Evolutionary conservation across 805 yeast species (phyloP).

Genomic region (Candida tammaniensis): DNA sequence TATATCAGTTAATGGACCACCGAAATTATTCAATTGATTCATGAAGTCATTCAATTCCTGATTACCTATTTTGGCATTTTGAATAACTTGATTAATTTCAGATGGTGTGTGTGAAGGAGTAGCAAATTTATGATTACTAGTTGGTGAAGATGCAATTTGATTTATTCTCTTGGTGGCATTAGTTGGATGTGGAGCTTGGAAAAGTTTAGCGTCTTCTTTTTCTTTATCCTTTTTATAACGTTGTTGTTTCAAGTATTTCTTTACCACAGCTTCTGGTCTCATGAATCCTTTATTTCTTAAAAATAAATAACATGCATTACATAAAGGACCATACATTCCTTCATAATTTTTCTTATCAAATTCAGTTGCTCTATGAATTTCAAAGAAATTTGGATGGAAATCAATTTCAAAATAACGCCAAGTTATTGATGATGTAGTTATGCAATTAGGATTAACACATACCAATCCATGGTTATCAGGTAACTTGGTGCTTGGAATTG

Average conservation of each 20-base stretch:
- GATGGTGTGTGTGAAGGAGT: slow-evolving; percentile 42
- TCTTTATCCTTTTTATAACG: slow-evolving; percentile 38
- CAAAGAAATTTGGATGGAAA: slow-evolving; percentile 35
- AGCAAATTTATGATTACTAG: slow-evolving; percentile 27
- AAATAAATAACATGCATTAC: slow-evolving; percentile 45
- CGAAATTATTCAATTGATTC: slow-evolving; percentile 36
- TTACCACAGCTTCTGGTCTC: slow-evolving; percentile 46
- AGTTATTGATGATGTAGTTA: slow-evolving; percentile 34
- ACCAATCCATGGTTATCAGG: slow-evolving; percentile 38
- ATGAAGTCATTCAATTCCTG: slow-evolving; percentile 40
- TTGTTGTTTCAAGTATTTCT: slow-evolving; percentile 44
- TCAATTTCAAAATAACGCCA: slow-evolving; percentile 46
- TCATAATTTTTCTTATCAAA: slow-evolving; percentile 41
- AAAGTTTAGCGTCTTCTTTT: slow-evolving; percentile 10
- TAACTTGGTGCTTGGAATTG: slow-evolving; percentile 36
- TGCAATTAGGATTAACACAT: slow-evolving; percentile 41
- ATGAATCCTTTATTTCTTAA: slow-evolving; percentile 41
- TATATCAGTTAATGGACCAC: slow-evolving; percentile 47
- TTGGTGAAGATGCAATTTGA: slow-evolving; percentile 29
- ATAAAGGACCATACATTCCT: slow-evolving; percentile 47
- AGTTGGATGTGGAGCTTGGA: slow-evolving; percentile 6
- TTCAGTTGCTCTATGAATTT: slow-evolving; percentile 33
- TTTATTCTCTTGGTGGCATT: slow-evolving; percentile 13
- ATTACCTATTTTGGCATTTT: slow-evolving; percentile 26
- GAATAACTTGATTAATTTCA: slow-evolving; percentile 36